Base-by-base conservation (phyloP, 805 yeast genomes). In the Ogataea paraovalis region DNA sequence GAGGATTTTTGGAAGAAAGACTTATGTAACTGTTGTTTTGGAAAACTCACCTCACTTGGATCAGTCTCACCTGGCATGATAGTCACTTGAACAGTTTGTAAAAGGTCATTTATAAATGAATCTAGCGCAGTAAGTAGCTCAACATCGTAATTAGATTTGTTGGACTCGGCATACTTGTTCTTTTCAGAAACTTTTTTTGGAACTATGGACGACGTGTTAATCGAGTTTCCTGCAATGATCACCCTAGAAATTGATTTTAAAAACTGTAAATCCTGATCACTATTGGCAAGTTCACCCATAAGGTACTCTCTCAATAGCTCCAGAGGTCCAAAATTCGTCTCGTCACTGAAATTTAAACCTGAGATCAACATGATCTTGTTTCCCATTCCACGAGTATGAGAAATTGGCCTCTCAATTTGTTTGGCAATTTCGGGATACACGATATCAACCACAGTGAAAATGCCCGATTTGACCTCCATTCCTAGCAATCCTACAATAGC, bases 1-100 rank as follows among this genome's bases (percentile, higher is more conserved):
- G 62, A 49, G 4, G 67, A 52, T 67, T 70, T 22, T 3, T 72
- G 69, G 57, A 94, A 82, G 47, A 92, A 73, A 0, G 95, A 84
- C 44, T 72, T 72, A 62, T 92, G 97, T n/a, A 94, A 61, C 2
- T 96, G 86, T 63, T 86, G 96, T 65, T 94, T 97, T 0, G 99
- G 99, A 48, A 89, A 66, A 43, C 91, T 78, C 16, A 76, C 68
- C 51, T 87, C 95, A n/a, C 88, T 82, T 0, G 97, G 96, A 63
- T 94, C 99, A 3, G 74, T 67, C 7, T 70, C 76, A 4, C 99
- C 98, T 0, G 99, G 96, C 82, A 94, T 74, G 2, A 94, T 57
- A 39, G 84, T 78, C 6, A 91, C 81, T 0, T 96, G 85, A 16
- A 89, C 66, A 2, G 85, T 71, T 7, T 72, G 64, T 2, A 83